Evolutionary conservation across 2,329 filamentous ascomycete species (phyloP).

Genomic region (Botrytis elliptica): DNA sequence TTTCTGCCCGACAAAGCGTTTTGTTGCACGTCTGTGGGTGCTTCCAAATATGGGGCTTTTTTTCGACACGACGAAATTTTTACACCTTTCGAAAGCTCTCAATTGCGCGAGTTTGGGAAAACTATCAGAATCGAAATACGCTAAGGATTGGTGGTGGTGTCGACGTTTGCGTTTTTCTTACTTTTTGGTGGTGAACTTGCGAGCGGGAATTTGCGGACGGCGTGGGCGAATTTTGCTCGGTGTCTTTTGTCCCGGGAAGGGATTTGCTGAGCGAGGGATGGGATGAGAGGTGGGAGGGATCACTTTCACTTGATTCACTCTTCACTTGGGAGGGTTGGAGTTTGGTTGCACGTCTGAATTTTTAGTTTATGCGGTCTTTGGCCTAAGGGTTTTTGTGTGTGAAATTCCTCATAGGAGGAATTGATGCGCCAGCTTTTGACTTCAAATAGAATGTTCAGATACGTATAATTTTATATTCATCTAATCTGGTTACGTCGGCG

Average conservation of each 20-base stretch:
- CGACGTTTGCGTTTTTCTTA: neutral
- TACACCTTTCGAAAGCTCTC: neutral
- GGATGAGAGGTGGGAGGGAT: neutral
- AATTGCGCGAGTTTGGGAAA: slow-evolving; percentile 11
- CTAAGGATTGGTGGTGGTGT: neutral
- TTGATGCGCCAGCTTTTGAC: neutral
- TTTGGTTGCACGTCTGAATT: neutral
- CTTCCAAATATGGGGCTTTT: neutral
- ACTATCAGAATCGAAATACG: neutral
- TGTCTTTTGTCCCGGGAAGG: neutral
- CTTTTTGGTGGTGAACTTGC: neutral
- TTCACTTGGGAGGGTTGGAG: neutral
- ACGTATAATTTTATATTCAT: neutral
- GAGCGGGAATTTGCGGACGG: slow-evolving; percentile 9
- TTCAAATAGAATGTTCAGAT: neutral
- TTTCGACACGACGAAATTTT: neutral
- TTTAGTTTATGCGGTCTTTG: neutral
- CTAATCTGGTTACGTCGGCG: neutral
- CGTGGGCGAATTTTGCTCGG: neutral
- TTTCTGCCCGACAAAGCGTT: neutral
- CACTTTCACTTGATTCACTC: neutral
- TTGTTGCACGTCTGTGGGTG: slow-evolving; percentile 12
- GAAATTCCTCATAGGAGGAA: neutral
- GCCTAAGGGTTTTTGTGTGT: neutral
- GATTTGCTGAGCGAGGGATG: neutral